A percentile compares a stretch with the other conserved stretches of the same genome.
These are phyloP conservation scores for Alternaria triticimaculans DNA, from an alignment of 2,329 filamentous ascomycete genomes.

Conservation along the genomic window DNA sequence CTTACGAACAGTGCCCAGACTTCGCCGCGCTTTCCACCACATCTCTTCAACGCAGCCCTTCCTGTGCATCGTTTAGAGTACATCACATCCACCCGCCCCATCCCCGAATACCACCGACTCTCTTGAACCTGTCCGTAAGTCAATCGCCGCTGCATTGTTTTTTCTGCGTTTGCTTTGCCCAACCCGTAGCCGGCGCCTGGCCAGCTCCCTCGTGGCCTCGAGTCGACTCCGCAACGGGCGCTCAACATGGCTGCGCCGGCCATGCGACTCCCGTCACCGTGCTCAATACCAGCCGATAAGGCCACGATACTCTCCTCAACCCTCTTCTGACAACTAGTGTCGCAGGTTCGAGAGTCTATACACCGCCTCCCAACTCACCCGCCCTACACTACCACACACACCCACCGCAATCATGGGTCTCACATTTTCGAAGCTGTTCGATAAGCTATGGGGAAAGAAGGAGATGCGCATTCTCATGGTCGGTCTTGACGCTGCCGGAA, in stretches of 20 bases:
- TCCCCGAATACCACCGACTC: slow-evolving; percentile 43
- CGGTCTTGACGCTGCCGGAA: slow-evolving; percentile 95
- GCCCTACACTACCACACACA: slow-evolving; percentile 32
- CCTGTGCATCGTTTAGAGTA: slow-evolving; percentile 50
- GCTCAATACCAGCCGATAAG: slow-evolving; percentile 15
- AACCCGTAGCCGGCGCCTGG: slow-evolving; percentile 18
- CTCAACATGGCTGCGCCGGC: slow-evolving; percentile 30
- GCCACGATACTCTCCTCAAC: slow-evolving; percentile 22
- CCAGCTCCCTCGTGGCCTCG: slow-evolving; percentile 27
- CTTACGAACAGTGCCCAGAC: slow-evolving; percentile 34
- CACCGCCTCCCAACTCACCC: slow-evolving; percentile 34
- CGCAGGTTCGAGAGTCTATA: slow-evolving; percentile 48
- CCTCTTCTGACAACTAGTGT: slow-evolving; percentile 16
- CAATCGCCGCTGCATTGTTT: slow-evolving; percentile 22
- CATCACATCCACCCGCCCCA: slow-evolving; percentile 46
- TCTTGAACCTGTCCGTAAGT: slow-evolving; percentile 49
- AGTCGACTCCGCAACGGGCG: slow-evolving; percentile 36
- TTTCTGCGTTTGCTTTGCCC: slow-evolving; percentile 20
- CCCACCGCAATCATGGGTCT: slow-evolving; percentile 81
- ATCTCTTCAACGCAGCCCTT: slow-evolving; percentile 49
- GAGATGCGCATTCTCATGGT: slow-evolving; percentile 99
- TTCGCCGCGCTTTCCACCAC: slow-evolving; percentile 36
- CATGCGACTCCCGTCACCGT: slow-evolving; percentile 10
- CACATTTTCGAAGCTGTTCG: slow-evolving; percentile 94
- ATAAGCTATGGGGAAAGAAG: slow-evolving; percentile 98